Evolutionary conservation across 495 filamentous ascomycete genomes (phyloP).

Genomic region (Bacidia rubella): DNA sequence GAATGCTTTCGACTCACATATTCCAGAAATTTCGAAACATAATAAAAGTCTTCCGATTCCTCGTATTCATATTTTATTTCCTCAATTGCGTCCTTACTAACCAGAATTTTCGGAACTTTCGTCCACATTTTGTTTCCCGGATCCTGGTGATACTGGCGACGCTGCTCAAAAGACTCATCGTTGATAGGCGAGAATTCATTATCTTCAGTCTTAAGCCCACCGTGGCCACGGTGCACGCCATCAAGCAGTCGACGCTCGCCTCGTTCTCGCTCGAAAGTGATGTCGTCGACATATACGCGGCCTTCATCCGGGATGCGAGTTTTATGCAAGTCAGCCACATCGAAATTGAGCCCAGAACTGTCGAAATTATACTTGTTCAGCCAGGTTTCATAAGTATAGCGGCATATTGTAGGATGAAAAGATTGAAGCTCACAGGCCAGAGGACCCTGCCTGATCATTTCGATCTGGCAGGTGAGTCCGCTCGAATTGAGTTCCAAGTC

Average conservation of each 20-base stretch:
- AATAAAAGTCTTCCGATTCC: conserved; percentile 80
- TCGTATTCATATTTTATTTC: conserved; percentile 77
- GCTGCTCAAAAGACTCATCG: conserved; percentile 11
- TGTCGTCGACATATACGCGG: conserved; percentile 40
- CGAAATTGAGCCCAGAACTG: too few relatives aligned
- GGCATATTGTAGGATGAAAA: too few relatives aligned
- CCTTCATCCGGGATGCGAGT: too few relatives aligned
- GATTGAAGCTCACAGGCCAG: too few relatives aligned
- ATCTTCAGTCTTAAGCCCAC: conserved; percentile 27
- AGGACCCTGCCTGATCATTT: too few relatives aligned
- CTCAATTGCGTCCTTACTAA: conserved; percentile 78
- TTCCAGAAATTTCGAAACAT: conserved; percentile 78
- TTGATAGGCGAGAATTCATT: conserved; percentile 22
- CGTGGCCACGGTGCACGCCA: conserved; percentile 11
- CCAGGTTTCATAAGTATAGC: too few relatives aligned
- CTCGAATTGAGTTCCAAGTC: too few relatives aligned
- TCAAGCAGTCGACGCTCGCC: conserved; percentile 11
- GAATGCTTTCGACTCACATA: conserved; percentile 51
- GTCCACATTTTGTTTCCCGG: conserved; percentile 72
- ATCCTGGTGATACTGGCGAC: conserved; percentile 28
- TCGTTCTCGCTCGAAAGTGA: conserved; percentile 42
- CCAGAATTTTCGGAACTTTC: conserved; percentile 89
- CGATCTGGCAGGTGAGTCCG: too few relatives aligned
- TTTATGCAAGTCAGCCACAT: too few relatives aligned
- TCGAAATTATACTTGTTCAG: too few relatives aligned